These are phyloP conservation scores for Cryptococcus floricola DNA, from an alignment of 1,284 basidiomycete genomes.

Conservation along the genomic window DNA sequence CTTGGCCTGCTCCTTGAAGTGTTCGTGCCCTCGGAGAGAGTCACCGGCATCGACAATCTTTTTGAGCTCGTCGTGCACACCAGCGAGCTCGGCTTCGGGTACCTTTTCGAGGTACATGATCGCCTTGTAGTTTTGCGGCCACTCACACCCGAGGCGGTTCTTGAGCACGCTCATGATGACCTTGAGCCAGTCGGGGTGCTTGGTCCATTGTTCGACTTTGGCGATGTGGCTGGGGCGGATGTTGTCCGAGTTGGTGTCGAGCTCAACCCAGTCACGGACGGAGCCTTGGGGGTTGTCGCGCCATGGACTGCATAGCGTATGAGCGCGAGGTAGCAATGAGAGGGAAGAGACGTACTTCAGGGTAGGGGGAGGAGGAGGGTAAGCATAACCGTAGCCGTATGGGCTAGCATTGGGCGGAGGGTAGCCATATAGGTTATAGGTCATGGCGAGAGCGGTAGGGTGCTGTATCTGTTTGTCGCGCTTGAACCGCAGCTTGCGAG, in stretches of 20 bases:
- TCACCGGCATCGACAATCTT: conserved; percentile 20
- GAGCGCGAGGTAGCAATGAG: no score
- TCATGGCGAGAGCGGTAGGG: no score
- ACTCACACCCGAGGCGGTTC: conserved; percentile 28
- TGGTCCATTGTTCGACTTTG: no score
- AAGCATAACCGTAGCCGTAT: no score
- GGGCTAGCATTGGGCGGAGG: no score
- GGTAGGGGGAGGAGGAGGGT: no score
- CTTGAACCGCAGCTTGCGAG: no score
- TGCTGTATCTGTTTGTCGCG: no score
- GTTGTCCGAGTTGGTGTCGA: conserved; percentile 16
- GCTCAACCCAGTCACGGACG: conserved; percentile 29
- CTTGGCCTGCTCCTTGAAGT: conserved; percentile 30
- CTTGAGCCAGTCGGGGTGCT: conserved; percentile 12
- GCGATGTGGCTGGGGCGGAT: no score
- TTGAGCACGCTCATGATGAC: conserved; percentile 37
- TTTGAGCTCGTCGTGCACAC: conserved; percentile 24
- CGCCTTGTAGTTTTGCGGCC: conserved; percentile 45
- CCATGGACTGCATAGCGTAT: no score
- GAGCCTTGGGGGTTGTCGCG: conserved; percentile 19
- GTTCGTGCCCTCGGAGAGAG: conserved; percentile 17
- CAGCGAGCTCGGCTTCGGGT: conserved; percentile 20
- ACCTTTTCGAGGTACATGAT: conserved; percentile 28
- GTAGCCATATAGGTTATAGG: no score
- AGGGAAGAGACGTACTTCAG: no score